Percentiles rank a stretch among this genome's conserved stretches.
phyloP scores from a whole-genome alignment of 2,329 filamentous ascomycete species.

The Talaromyces piceae region DNA sequence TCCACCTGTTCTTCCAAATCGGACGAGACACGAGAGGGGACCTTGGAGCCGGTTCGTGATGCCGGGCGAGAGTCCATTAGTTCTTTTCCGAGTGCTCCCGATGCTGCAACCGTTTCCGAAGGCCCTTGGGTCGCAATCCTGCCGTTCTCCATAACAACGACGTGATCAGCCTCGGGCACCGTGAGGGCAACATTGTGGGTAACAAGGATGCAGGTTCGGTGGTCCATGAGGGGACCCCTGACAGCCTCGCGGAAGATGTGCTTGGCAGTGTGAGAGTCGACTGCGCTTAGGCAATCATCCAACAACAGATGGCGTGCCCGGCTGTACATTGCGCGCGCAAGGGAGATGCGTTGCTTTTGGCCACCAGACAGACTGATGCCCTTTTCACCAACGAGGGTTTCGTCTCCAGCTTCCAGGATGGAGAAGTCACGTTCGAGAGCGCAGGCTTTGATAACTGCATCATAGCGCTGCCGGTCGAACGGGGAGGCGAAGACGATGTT shows the following conservation, averaged over 20 bases:
- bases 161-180: slow-evolving; percentile 68
- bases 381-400: slow-evolving; percentile 93
- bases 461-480: slow-evolving; percentile 75
- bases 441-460: slow-evolving; percentile 81
- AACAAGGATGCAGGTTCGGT: slow-evolving; percentile 86
- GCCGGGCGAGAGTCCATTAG: slow-evolving; percentile 64
- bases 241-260: slow-evolving; percentile 97
- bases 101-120: slow-evolving; percentile 68
- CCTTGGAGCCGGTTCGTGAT: slow-evolving; percentile 63
- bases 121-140: slow-evolving; percentile 69
- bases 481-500: slow-evolving; percentile 88
- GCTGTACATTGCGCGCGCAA: slow-evolving; percentile 95
- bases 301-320: slow-evolving; percentile 84
- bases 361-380: slow-evolving; percentile 94
- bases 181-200: slow-evolving; percentile 93
- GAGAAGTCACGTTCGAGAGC: slow-evolving; percentile 84
- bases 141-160: slow-evolving; percentile 83
- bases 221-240: slow-evolving; percentile 77
- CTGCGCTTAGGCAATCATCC: slow-evolving; percentile 91
- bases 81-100: slow-evolving; percentile 85
- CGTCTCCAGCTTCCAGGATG: slow-evolving; percentile 85
- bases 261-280: slow-evolving; percentile 94
- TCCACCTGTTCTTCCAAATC: slow-evolving; percentile 59
- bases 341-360: slow-evolving; percentile 93
- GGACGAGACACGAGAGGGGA: slow-evolving; percentile 71